Percentiles rank a stretch among this genome's conserved stretches.
Conservation (phyloP, 768 basidiomycete genomes). For the Lactifluus piperatus region DNA sequence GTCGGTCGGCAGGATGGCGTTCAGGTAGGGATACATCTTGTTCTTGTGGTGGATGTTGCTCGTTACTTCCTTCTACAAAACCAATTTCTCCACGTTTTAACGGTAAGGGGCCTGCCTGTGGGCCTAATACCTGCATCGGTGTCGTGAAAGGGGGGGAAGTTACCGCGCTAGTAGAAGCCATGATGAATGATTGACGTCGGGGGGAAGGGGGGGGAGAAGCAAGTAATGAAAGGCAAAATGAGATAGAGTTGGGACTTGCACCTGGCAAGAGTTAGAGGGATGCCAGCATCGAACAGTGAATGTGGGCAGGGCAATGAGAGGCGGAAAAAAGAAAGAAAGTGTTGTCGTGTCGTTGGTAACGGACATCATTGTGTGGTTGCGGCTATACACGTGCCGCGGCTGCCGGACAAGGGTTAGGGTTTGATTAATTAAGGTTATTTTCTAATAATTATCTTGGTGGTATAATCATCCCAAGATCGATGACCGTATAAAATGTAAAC, state of each 20-base stretch:
- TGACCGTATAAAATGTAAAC: constrained; percentile 82
- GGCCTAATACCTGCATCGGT: constrained; percentile 27
- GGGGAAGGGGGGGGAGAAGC: not conserved
- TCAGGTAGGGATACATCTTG: constrained; percentile 29
- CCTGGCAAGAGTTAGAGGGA: constrained; percentile 32
- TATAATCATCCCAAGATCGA: constrained; percentile 67
- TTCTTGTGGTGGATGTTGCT: constrained; percentile 12
- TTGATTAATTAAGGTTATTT: not conserved
- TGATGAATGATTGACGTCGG: constrained; percentile 21
- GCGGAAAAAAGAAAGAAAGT: not conserved
- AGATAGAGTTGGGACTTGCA: constrained; percentile 29
- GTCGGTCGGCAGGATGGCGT: constrained; percentile 42
- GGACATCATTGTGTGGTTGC: not conserved
- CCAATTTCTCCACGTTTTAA: constrained; percentile 60
- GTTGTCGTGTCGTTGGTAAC: not conserved
- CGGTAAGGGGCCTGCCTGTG: constrained; percentile 55
- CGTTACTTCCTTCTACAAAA: constrained; percentile 38
- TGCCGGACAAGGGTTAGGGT: constrained; percentile 9
- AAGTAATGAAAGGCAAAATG: constrained; percentile 2
- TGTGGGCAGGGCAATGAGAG: no score
- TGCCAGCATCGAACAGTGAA: constrained; percentile 17
- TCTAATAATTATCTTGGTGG: constrained; percentile 35
- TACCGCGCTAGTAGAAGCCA: constrained; percentile 25
- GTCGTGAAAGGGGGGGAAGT: constrained; percentile 8
- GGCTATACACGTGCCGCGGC: not conserved